These are phyloP conservation scores for Cephalotrichum gorgonifer DNA, from an alignment of 2,329 filamentous ascomycete genomes.

Conservation along the genomic window DNA sequence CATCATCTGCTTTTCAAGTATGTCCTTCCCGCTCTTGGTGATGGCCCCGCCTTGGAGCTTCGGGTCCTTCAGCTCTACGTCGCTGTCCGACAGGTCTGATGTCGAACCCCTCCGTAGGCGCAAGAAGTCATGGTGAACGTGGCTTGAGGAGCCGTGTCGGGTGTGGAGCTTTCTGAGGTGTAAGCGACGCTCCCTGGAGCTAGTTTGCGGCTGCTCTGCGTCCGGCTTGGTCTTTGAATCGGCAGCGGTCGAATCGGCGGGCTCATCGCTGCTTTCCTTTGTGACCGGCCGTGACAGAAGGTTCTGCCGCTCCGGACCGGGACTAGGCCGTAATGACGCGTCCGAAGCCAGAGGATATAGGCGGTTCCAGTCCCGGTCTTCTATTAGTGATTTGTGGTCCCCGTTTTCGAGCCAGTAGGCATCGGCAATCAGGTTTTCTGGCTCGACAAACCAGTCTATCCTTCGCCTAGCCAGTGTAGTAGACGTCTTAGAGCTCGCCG, in stretches of 20 bases:
- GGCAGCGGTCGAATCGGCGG: conserved; percentile 11
- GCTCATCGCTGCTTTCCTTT: conserved; percentile 2
- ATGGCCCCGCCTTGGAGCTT: conserved; percentile 34
- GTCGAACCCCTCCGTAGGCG: conserved; percentile 37
- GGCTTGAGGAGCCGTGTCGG: conserved; percentile 37
- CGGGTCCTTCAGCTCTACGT: conserved; percentile 30
- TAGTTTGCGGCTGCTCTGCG: conserved; percentile 34
- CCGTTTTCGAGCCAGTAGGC: conserved; percentile 81
- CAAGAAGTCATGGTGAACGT: conserved; percentile 41
- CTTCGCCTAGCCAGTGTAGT: conserved; percentile 60
- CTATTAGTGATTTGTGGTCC: conserved; percentile 69
- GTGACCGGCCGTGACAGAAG: neutral
- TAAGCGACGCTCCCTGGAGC: conserved; percentile 38
- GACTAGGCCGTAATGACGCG: neutral
- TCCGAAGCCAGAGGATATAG: conserved; percentile 46
- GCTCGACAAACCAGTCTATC: conserved; percentile 75
- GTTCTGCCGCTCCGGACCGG: neutral
- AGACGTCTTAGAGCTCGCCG: conserved; percentile 27
- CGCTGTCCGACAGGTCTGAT: conserved; percentile 52
- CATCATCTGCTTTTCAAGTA: conserved; percentile 52
- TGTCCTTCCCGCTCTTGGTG: conserved; percentile 35
- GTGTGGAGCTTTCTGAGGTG: conserved; percentile 41
- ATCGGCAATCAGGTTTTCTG: conserved; percentile 81
- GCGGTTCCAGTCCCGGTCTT: conserved; percentile 65
- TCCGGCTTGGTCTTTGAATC: conserved; percentile 8